These are phyloP conservation scores for Salix suchowensis DNA, from an alignment of 345 rosid species.

Conservation along the genomic window DNA sequence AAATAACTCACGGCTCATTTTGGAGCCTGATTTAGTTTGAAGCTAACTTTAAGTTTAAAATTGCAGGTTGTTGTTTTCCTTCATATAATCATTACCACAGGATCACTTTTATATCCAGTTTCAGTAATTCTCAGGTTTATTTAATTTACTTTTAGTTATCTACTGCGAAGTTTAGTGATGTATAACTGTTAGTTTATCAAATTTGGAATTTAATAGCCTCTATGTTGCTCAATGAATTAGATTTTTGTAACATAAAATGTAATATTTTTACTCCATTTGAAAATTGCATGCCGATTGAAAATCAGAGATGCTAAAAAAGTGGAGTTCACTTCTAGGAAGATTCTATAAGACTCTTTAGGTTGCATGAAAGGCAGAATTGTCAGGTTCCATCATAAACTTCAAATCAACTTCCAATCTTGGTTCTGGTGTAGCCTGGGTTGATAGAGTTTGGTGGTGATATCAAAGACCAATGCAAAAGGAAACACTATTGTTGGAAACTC, in stretches of 20 bases:
- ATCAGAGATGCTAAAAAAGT: background rate
- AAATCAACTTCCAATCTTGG: no score
- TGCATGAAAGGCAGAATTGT: no score
- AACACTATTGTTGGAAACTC: no score
- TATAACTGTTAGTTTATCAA: background rate
- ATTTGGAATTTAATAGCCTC: background rate
- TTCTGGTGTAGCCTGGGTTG: no score
- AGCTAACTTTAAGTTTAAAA: constrained; percentile 14
- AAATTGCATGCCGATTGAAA: background rate
- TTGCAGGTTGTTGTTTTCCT: constrained; percentile 58
- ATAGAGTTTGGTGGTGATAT: no score
- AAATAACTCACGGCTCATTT: background rate
- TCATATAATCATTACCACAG: constrained; percentile 66
- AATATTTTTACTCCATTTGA: background rate
- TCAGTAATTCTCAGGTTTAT: constrained; percentile 75
- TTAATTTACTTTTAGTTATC: background rate
- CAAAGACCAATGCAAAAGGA: no score
- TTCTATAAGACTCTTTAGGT: no score
- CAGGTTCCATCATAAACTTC: no score
- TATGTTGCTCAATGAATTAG: background rate
- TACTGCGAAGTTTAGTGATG: background rate
- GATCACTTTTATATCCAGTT: constrained; percentile 71
- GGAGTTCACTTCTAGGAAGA: no score
- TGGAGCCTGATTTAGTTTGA: background rate
- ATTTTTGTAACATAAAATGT: background rate